Evolutionary conservation across 2,329 filamentous ascomycete genomes (phyloP).

Genomic region (Dactylellina parvicollis): DNA sequence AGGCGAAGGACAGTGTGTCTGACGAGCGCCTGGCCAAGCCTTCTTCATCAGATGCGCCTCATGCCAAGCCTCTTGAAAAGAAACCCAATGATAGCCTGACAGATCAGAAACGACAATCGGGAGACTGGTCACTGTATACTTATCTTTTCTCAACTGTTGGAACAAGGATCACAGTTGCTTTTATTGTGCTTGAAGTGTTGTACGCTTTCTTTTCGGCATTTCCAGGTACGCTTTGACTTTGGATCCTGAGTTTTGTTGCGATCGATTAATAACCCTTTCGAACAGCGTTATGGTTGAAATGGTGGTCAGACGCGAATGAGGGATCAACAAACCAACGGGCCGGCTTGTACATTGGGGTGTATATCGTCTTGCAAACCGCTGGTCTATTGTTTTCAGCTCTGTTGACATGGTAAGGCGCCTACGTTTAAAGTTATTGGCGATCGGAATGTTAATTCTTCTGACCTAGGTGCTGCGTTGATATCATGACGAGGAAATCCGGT

Average conservation of each 20-base stretch:
- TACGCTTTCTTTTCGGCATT: conserved; percentile 57
- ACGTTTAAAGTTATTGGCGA: not conserved
- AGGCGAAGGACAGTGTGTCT: not conserved
- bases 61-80: conserved; percentile 4
- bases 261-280: conserved; percentile 55
- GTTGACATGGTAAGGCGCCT: conserved; percentile 2
- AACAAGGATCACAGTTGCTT: conserved; percentile 32
- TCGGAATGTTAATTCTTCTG: not conserved
- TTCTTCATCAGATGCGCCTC: not conserved
- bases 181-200: conserved; percentile 54
- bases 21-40: conserved; percentile 11
- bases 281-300: conserved; percentile 62
- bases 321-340: conserved; percentile 58
- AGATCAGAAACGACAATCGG: conserved; percentile 54
- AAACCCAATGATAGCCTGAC: not conserved
- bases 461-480: conserved; percentile 27
- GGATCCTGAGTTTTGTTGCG: conserved; percentile 22
- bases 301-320: conserved; percentile 59
- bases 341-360: conserved; percentile 62
- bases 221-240: conserved; percentile 56
- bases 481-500: conserved; percentile 31
- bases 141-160: conserved; percentile 57
- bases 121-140: conserved; percentile 61
- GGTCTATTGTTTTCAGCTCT: conserved; percentile 61
- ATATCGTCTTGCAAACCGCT: conserved; percentile 60